Conservation (phyloP, 257 asterid genomes). For the Jasminum sambac region DNA sequence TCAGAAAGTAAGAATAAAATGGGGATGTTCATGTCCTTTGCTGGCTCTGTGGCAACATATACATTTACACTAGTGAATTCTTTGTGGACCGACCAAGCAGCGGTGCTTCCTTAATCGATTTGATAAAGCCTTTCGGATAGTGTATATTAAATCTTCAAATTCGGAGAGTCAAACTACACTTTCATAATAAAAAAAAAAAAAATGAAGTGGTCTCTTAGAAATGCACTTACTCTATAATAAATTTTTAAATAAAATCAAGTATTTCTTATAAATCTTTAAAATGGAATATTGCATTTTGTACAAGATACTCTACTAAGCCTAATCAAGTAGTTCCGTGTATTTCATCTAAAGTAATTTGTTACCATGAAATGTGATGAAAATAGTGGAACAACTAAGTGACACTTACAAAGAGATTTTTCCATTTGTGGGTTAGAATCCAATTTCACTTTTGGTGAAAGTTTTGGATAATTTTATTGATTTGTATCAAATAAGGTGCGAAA, state of each 20-base stretch:
- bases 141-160: too few species aligned
- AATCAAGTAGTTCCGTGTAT: not conserved
- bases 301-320: not conserved
- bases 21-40: too few species aligned
- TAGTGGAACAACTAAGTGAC: not conserved
- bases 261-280: too few species aligned
- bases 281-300: not conserved
- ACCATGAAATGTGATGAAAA: not conserved
- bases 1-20: too few species aligned
- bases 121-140: too few species aligned
- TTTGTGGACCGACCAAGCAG: too few species aligned
- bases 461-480: not conserved
- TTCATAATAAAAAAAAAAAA: too few species aligned
- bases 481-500: not conserved
- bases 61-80: too few species aligned
- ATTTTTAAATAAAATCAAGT: not conserved
- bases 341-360: not conserved
- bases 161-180: too few species aligned
- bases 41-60: too few species aligned
- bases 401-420: not conserved
- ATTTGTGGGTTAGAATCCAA: not conserved
- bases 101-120: too few species aligned
- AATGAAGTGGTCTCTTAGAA: too few species aligned
- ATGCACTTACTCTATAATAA: not conserved
- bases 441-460: not conserved